phyloP scores from a whole-genome alignment of 345 rosid species.

The Firmiana major region DNA sequence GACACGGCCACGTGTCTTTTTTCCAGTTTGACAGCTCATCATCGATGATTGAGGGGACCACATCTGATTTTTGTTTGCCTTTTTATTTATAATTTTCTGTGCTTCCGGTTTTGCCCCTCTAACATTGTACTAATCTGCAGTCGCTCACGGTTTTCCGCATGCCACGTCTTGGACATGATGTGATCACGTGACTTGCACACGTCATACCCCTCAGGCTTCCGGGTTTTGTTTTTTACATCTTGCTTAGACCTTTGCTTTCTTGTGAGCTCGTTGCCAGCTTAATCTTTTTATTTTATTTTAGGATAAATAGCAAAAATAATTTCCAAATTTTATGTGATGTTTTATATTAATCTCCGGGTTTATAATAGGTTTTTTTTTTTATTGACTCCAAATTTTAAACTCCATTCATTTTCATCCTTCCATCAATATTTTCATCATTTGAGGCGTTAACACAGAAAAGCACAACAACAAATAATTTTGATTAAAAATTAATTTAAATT shows the following conservation, averaged over 20 bases:
- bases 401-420: too few species aligned
- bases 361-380: too few species aligned
- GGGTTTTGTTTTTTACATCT: neutral
- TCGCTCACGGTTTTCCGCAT: constrained; percentile 11
- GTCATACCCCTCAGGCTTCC: neutral
- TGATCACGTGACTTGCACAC: neutral
- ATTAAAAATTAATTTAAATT: too few species aligned
- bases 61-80: neutral
- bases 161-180: neutral
- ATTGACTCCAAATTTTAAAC: too few species aligned
- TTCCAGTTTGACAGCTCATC: constrained; percentile 18
- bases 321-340: too few species aligned
- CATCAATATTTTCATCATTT: too few species aligned
- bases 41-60: neutral
- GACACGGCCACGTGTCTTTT: neutral
- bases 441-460: too few species aligned
- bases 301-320: too few species aligned
- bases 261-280: neutral
- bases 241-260: neutral
- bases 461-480: too few species aligned
- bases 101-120: neutral
- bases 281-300: neutral
- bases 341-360: too few species aligned
- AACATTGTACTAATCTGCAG: neutral
- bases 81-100: neutral